phyloP scores from a whole-genome alignment of 2,329 filamentous ascomycete genomes.

The Triangularia setosa region DNA sequence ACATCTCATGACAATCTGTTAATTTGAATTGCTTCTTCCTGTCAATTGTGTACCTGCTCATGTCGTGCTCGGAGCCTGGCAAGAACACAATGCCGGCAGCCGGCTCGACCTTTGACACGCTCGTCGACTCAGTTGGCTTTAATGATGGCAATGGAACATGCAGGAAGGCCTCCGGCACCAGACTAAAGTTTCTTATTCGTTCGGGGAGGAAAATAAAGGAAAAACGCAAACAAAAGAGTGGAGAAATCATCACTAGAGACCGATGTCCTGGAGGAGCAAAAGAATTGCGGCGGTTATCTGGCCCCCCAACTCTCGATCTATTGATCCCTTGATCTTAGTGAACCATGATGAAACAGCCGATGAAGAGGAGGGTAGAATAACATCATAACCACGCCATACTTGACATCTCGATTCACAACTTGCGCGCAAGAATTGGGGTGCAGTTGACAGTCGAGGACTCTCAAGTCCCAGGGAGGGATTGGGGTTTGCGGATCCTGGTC shows the following conservation, averaged over 20 bases:
- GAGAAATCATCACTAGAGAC: not conserved
- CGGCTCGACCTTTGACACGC: not conserved
- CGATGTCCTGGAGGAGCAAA: not conserved
- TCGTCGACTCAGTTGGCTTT: not conserved
- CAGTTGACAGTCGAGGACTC: not conserved
- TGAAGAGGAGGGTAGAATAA: not conserved
- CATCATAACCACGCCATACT: not conserved
- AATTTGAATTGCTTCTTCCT: not conserved
- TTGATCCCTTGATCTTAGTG: not conserved
- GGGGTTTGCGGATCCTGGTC: conserved; percentile 5
- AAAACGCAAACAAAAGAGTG: not conserved
- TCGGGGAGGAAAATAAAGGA: not conserved
- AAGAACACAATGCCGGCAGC: not conserved
- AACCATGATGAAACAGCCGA: not conserved
- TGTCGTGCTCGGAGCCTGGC: not conserved
- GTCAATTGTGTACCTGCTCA: not conserved
- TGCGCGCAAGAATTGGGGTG: not conserved
- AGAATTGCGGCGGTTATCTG: not conserved
- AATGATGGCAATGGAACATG: not conserved
- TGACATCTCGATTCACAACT: not conserved
- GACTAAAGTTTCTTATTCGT: not conserved
- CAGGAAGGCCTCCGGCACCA: not conserved
- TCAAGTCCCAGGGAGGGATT: not conserved
- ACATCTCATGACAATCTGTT: not conserved
- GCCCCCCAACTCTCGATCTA: not conserved